phyloP scores from a whole-genome alignment of 1,284 basidiomycete genomes.

The Marasmius sp. region DNA sequence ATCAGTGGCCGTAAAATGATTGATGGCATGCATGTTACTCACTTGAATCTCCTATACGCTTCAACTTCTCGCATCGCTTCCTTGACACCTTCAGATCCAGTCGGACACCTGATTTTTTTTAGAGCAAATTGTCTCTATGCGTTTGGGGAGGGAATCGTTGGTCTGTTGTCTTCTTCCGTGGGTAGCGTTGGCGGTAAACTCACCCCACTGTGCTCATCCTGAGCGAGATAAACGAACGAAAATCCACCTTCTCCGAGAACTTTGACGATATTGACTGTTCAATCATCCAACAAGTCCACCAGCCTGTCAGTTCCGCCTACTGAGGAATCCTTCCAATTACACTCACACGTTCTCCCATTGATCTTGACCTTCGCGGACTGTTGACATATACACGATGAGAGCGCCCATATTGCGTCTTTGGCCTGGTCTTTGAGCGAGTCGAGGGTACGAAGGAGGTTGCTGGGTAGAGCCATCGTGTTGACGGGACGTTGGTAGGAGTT shows the following conservation, averaged over 20 bases:
- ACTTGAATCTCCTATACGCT: conserved; percentile 89
- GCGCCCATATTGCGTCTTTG: conserved; percentile 77
- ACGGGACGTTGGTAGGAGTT: background rate
- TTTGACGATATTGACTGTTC: conserved; percentile 79
- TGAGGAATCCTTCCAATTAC: background rate
- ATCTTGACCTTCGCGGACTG: conserved; percentile 87
- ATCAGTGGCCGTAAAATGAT: background rate
- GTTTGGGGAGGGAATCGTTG: background rate
- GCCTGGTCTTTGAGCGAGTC: conserved; percentile 71
- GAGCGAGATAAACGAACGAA: conserved; percentile 92
- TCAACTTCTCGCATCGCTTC: conserved; percentile 90
- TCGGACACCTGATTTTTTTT: conserved; percentile 91
- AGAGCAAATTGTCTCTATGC: conserved; percentile 82
- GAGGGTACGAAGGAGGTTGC: conserved; percentile 41
- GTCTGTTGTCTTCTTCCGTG: background rate
- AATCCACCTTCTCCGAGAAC: conserved; percentile 94
- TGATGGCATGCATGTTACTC: conserved; percentile 30
- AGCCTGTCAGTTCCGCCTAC: background rate
- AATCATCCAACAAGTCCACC: background rate
- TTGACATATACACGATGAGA: conserved; percentile 79
- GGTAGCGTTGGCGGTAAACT: conserved; percentile 23
- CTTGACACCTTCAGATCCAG: conserved; percentile 78
- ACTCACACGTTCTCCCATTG: conserved; percentile 87
- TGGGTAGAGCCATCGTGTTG: conserved; percentile 34
- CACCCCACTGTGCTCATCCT: conserved; percentile 81